phyloP scores from a whole-genome alignment of 2,329 filamentous ascomycete species.

The Ceratocystis destructans region DNA sequence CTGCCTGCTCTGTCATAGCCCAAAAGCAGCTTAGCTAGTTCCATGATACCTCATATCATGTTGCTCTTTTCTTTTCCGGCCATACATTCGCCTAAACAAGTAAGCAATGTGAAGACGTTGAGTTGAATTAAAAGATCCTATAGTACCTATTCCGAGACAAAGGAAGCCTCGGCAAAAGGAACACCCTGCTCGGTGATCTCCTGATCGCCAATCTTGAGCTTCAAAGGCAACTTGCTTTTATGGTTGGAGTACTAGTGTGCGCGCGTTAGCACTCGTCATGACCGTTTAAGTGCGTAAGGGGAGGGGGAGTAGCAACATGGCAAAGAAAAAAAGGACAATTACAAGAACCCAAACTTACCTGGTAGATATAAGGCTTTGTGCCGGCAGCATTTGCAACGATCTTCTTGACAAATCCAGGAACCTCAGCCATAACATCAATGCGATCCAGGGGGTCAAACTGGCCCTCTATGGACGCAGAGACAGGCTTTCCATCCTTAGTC shows the following conservation, averaged over 20 bases:
- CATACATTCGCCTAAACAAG: conserved; percentile 6
- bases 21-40: background rate
- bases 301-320: background rate
- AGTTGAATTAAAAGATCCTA: conserved; percentile 21
- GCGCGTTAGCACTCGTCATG: conserved; percentile 21
- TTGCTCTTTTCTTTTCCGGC: background rate
- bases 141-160: conserved; percentile 52
- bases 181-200: conserved; percentile 64
- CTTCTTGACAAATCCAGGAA: conserved; percentile 88
- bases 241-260: conserved; percentile 51
- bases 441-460: conserved; percentile 53
- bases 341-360: conserved; percentile 37
- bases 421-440: conserved; percentile 92
- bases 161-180: conserved; percentile 85
- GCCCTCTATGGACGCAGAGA: conserved; percentile 57
- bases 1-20: background rate
- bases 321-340: background rate
- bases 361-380: conserved; percentile 96
- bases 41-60: background rate
- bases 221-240: conserved; percentile 52
- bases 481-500: conserved; percentile 58
- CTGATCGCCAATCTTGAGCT: conserved; percentile 72
- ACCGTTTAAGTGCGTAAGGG: background rate
- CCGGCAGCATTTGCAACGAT: conserved; percentile 80
- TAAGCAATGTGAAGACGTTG: conserved; percentile 21